phyloP scores from a whole-genome alignment of 139 green algal genomes.

The Volvox reticuliferus region DNA sequence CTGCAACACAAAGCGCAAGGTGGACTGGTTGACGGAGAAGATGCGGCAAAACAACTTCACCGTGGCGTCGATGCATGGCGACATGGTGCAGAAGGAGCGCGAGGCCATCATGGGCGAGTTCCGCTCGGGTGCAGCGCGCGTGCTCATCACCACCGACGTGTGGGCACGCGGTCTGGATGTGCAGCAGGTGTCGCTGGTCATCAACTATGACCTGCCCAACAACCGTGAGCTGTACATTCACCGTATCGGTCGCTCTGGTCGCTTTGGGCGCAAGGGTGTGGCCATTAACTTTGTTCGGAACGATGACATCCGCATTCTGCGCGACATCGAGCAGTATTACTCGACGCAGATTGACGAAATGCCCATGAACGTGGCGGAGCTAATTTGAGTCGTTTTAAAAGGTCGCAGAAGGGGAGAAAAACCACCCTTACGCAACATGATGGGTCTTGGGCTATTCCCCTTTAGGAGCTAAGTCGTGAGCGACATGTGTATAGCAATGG shows the following conservation, averaged over 20 bases:
- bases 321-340: conserved; percentile 99
- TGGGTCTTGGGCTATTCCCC: no score
- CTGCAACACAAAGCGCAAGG: conserved; percentile 98
- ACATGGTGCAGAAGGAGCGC: conserved; percentile 99
- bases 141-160: conserved; percentile 99
- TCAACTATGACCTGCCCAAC: conserved; percentile 99
- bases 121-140: conserved; percentile 84
- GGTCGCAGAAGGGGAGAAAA: no score
- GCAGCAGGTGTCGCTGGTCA: conserved; percentile 98
- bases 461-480: no score
- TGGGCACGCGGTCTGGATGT: conserved; percentile 99
- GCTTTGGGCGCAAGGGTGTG: conserved; percentile 98
- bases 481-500: no score
- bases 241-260: conserved; percentile 94
- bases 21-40: conserved; percentile 98
- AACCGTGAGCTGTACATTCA: conserved; percentile 99
- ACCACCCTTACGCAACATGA: no score
- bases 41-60: conserved; percentile 99
- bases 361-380: conserved; percentile 94
- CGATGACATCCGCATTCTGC: conserved; percentile 95
- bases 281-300: conserved; percentile 99
- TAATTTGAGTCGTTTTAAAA: conserved; percentile 73
- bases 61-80: conserved; percentile 96
- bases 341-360: conserved; percentile 72
- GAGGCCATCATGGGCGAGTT: conserved; percentile 99